These are phyloP conservation scores for Bacidia rubella DNA, from an alignment of 495 filamentous ascomycete genomes.

Conservation along the genomic window DNA sequence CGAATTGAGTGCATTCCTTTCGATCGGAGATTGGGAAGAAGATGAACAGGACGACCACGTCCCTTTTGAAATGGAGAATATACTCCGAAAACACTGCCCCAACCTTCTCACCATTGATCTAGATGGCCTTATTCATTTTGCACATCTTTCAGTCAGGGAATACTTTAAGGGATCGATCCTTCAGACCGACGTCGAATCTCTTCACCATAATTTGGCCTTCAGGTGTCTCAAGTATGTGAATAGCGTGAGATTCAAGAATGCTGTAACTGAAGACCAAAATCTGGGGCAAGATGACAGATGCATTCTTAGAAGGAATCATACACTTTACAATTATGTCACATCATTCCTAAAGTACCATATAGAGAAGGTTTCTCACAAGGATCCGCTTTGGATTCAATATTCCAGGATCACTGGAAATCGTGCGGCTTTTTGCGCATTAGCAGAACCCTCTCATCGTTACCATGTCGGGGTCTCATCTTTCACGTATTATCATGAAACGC, in stretches of 20 bases:
- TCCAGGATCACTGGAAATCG: not conserved
- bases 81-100: not conserved
- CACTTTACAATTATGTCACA: not conserved
- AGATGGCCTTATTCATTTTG: not conserved
- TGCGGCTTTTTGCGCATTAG: not conserved
- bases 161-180: not conserved
- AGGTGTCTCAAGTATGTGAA: not conserved
- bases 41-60: not conserved
- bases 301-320: not conserved
- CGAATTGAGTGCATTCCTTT: not conserved
- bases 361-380: not conserved
- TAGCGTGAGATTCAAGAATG: not conserved
- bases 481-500: not conserved
- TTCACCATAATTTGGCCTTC: not conserved
- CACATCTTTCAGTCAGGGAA: not conserved
- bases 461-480: not conserved
- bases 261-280: not conserved
- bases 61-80: not conserved
- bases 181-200: not conserved
- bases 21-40: not conserved
- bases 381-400: not conserved
- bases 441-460: not conserved
- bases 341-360: slow-evolving; percentile 1
- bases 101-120: not conserved
- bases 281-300: not conserved